phyloP scores from a whole-genome alignment of 1,139 yeast species.

The Hanseniaspora uvarum region DNA sequence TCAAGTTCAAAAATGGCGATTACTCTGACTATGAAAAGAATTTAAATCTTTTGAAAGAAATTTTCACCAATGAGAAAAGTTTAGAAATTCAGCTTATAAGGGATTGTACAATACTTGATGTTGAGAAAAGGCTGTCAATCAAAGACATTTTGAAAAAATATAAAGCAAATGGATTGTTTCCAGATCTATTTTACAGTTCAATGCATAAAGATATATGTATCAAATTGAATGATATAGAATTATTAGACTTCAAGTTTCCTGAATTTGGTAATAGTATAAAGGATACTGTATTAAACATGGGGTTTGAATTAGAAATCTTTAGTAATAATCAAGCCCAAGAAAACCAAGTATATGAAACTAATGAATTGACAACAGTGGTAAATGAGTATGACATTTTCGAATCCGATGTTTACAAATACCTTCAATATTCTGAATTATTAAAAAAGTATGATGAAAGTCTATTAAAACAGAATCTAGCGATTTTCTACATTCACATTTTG shows the following conservation, averaged over 20 bases:
- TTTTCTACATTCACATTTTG: constrained; percentile 7
- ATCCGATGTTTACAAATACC: neutral
- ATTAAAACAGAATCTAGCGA: neutral
- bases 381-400: neutral
- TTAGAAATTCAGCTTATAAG: constrained; percentile 35
- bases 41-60: constrained; percentile 39
- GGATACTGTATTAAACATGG: neutral
- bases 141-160: constrained; percentile 43
- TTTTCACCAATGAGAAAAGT: constrained; percentile 34
- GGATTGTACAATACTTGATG: constrained; percentile 56
- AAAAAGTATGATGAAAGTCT: neutral
- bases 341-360: constrained; percentile 45
- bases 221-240: constrained; percentile 42
- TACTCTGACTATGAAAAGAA: constrained; percentile 42
- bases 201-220: constrained; percentile 38
- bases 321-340: constrained; percentile 36
- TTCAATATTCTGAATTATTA: neutral
- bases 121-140: constrained; percentile 49
- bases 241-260: constrained; percentile 28
- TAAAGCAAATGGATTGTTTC: constrained; percentile 45
- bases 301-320: constrained; percentile 17
- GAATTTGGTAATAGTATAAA: constrained; percentile 23
- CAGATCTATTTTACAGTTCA: constrained; percentile 59
- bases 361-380: neutral
- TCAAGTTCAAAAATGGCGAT: constrained; percentile 66